A percentile compares a stretch with the other conserved stretches of the same genome.
Conservation (phyloP, 176 grass and related monocot species). For the Paspalum vaginatum region DNA sequence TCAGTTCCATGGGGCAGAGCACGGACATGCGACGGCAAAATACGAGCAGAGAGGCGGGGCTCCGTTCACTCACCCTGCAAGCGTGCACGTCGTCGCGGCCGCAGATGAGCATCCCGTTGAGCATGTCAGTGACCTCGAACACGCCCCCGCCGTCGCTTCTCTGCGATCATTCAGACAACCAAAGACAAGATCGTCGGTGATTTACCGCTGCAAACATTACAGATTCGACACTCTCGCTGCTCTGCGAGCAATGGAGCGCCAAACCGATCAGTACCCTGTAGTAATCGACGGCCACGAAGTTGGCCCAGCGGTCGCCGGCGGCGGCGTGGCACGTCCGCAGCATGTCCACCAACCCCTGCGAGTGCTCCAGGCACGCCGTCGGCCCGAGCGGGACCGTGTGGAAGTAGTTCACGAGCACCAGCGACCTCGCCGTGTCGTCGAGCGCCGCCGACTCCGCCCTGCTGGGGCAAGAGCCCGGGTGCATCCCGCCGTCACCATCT, state of each 20-base stretch:
- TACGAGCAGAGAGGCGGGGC: neutral
- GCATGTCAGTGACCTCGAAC: slow-evolving; percentile 57
- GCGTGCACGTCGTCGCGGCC: slow-evolving; percentile 60
- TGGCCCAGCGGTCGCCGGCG: slow-evolving; percentile 60
- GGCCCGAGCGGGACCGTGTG: slow-evolving; percentile 43
- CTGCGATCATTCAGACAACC: slow-evolving; percentile 24
- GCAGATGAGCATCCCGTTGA: slow-evolving; percentile 76
- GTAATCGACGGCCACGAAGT: slow-evolving; percentile 73
- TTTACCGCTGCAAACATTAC: neutral
- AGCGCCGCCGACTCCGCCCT: slow-evolving; percentile 50
- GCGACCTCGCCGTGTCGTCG: slow-evolving; percentile 44
- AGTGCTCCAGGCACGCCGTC: slow-evolving; percentile 55
- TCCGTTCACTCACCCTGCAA: slow-evolving; percentile 46
- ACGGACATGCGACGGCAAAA: neutral
- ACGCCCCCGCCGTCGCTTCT: slow-evolving; percentile 66
- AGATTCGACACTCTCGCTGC: no score
- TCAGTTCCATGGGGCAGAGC: neutral
- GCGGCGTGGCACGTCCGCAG: slow-evolving; percentile 50
- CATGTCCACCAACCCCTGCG: slow-evolving; percentile 42
- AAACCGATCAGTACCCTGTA: slow-evolving; percentile 51
- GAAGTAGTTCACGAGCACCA: slow-evolving; percentile 74
- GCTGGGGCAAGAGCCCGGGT: slow-evolving; percentile 37
- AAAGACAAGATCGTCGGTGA: neutral
- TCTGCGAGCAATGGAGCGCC: no score
- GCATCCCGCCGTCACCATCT: slow-evolving; percentile 73